A percentile compares a stretch with the other conserved stretches of the same genome.
Conservation (phyloP, 2,329 filamentous ascomycete genomes). For the Coniochaeta ligniaria region DNA sequence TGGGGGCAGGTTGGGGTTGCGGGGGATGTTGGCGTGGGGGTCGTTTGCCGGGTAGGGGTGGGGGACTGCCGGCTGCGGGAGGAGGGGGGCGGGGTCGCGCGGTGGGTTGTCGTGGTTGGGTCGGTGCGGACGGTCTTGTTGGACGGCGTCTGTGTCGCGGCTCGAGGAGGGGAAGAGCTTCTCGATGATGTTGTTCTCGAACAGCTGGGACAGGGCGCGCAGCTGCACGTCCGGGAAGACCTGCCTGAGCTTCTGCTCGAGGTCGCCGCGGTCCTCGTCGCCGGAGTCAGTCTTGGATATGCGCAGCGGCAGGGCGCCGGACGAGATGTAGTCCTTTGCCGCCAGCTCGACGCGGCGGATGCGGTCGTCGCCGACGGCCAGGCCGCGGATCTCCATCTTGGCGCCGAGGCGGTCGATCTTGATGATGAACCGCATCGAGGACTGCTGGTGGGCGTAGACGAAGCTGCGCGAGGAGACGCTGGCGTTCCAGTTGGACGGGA, state of each 20-base stretch:
- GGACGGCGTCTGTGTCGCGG: constrained; percentile 20
- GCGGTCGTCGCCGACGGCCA: constrained; percentile 73
- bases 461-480: constrained; percentile 67
- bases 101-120: constrained; percentile 17
- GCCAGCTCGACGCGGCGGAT: constrained; percentile 72
- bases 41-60: constrained; percentile 54
- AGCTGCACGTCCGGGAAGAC: constrained; percentile 68
- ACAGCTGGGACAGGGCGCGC: constrained; percentile 57
- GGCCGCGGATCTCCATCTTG: constrained; percentile 76
- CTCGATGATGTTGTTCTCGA: constrained; percentile 77
- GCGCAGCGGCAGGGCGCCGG: constrained; percentile 46
- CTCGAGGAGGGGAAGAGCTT: constrained; percentile 71
- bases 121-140: not conserved
- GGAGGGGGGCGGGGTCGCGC: constrained; percentile 39
- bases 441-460: constrained; percentile 80
- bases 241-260: constrained; percentile 41
- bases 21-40: constrained; percentile 54
- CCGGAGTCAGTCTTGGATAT: constrained; percentile 35
- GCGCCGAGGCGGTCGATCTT: constrained; percentile 75
- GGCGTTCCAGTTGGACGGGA: constrained; percentile 77
- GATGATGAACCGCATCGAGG: constrained; percentile 74
- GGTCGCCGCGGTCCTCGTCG: constrained; percentile 41
- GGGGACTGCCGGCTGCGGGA: constrained; percentile 56
- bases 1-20: constrained; percentile 50
- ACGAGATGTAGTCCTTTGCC: constrained; percentile 67